Conservation (phyloP, 257 asterid genomes). For the Przewalskia tangutica region DNA sequence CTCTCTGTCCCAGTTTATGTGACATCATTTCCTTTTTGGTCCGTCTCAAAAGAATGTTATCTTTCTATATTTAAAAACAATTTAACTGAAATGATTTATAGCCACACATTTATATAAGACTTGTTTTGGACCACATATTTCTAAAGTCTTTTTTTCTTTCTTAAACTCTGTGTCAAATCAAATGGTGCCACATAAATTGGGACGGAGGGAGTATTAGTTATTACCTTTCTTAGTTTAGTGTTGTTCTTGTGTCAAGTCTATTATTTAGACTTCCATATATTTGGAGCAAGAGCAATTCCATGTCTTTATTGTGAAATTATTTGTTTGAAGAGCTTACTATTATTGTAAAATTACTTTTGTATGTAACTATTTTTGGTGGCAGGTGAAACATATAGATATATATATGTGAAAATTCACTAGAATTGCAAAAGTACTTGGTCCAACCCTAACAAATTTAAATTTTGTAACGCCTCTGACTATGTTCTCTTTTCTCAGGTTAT, state of each 20-base stretch:
- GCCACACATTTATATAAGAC: no score
- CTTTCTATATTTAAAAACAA: no score
- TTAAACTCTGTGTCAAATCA: no score
- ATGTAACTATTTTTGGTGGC: not conserved
- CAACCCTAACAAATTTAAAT: not conserved
- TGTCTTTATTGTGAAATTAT: not conserved
- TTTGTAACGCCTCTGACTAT: not conserved
- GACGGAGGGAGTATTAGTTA: not conserved
- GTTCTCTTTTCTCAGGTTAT: not conserved
- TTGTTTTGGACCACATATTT: no score
- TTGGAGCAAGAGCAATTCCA: not conserved
- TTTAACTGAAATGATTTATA: no score
- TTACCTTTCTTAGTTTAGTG: not conserved
- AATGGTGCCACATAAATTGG: no score
- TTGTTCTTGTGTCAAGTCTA: not conserved
- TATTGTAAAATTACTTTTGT: not conserved
- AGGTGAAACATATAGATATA: no score
- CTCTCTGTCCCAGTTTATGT: no score
- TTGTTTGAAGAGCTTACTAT: not conserved
- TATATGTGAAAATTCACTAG: no score
- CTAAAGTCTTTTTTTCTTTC: no score
- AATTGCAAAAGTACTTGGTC: not conserved
- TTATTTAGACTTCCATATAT: not conserved
- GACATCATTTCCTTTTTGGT: no score
- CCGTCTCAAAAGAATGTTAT: no score